Evolutionary conservation across 768 basidiomycete species (phyloP).

Genomic region (Amanita muscaria): DNA sequence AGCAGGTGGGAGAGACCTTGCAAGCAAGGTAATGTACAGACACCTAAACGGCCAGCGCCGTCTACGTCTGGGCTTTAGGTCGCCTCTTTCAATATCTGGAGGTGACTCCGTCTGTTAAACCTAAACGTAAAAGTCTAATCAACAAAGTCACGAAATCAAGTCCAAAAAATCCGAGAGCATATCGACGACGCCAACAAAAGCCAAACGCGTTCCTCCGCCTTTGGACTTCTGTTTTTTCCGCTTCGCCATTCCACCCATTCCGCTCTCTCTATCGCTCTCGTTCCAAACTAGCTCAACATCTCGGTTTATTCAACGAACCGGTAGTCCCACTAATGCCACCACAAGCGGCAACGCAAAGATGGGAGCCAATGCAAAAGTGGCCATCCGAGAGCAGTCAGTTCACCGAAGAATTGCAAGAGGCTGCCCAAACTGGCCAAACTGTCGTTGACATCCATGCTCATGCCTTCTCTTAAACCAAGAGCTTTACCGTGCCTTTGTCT

Average conservation of each 20-base stretch:
- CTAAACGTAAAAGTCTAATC: neutral
- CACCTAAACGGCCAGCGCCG: neutral
- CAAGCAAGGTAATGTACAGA: too few species aligned
- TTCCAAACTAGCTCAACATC: slow-evolving; percentile 1
- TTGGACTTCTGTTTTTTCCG: too few species aligned
- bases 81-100: neutral
- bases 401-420: too few species aligned
- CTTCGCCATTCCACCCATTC: slow-evolving; percentile 2
- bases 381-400: slow-evolving; percentile 24
- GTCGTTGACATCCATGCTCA: too few species aligned
- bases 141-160: neutral
- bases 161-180: neutral
- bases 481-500: too few species aligned
- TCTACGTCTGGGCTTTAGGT: neutral
- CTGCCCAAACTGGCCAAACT: too few species aligned
- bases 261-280: slow-evolving; percentile 2
- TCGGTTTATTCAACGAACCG: neutral
- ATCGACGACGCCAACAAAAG: neutral
- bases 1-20: too few species aligned
- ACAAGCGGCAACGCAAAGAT: neutral
- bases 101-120: neutral
- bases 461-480: too few species aligned
- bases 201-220: too few species aligned
- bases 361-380: slow-evolving; percentile 4
- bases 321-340: neutral